Base-by-base conservation (phyloP, 441 rosid species). In the Breynia disticha region DNA sequence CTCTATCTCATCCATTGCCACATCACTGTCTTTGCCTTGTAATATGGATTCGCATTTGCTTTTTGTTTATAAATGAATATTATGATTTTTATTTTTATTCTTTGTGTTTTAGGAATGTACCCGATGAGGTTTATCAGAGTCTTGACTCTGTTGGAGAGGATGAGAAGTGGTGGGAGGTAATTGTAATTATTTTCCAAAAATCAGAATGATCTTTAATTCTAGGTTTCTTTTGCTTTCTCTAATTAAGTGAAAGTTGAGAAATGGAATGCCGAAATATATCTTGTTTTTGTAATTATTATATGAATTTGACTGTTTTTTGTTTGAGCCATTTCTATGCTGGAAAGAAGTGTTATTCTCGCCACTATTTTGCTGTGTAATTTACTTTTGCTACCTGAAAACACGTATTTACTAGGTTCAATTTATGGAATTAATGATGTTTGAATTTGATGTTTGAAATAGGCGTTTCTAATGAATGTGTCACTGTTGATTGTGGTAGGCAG, bases 121-220 rank as follows among this genome's bases (percentile, higher is more conserved):
- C 98, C 0, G 57, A 62, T 49, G 82, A 85, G 76, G 84, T 91
- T 1, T 91, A 87, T 57, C 74, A 63, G 60, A 74, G 57, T 59
- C 61, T 74, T 48, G 90, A 87, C 45, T 69, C 87, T 1, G 76
- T 68, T 8, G 89, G 89, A 20, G 90, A 83, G 48, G 91, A 81
- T 19, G 95, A 83, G 59, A 91, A 87, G 55, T 91, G 98, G 98
- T 91, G 98, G 98, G 98, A 91, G 98, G 98, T 90, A 71, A 54
- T 55, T 9, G 1, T 52, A n/a, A 10, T 53, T n/a, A 15, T 18
- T 50, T 19, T 0, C 43, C 45, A 44, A 44, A 22, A 45, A 2
- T 47, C 11, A 5, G 24, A 9, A 39, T 39, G 12, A 1, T 8
- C 11, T 39, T 10, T 39, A 14, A 39, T 39, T 39, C 15, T 10